Percentiles rank a stretch among this genome's conserved stretches.
Conservation (phyloP, 768 basidiomycete genomes). For the Sarcodon sp. region DNA sequence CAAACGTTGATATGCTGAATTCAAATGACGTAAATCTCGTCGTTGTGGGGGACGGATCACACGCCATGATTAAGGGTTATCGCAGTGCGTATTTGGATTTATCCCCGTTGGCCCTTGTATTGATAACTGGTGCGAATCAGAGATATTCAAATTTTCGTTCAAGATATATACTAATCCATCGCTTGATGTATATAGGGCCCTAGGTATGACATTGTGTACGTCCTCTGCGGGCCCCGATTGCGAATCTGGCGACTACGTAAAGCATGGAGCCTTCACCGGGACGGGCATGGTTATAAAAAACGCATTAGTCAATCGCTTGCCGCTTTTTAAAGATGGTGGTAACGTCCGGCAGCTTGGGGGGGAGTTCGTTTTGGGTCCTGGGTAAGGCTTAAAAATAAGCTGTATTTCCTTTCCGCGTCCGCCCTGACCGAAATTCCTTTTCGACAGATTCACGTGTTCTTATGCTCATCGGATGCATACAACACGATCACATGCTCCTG, state of each 20-base stretch:
- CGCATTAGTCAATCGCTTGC: conserved; percentile 45
- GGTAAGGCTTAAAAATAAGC: conserved; percentile 21
- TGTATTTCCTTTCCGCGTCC: background rate
- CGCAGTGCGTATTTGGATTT: conserved; percentile 26
- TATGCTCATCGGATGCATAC: conserved; percentile 83
- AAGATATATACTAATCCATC: conserved; percentile 72
- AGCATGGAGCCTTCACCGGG: conserved; percentile 51
- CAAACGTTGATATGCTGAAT: conserved; percentile 33
- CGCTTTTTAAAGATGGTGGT: conserved; percentile 70
- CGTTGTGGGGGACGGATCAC: conserved; percentile 70
- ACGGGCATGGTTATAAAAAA: conserved; percentile 64
- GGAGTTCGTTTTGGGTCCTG: conserved; percentile 70
- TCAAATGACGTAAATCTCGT: conserved; percentile 45
- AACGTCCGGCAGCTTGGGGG: conserved; percentile 76
- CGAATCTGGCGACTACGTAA: conserved; percentile 44
- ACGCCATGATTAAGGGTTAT: conserved; percentile 67
- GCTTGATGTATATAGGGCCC: conserved; percentile 48
- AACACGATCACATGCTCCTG: conserved; percentile 61
- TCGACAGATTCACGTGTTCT: conserved; percentile 42
- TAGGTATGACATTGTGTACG: conserved; percentile 56
- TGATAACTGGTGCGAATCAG: conserved; percentile 12
- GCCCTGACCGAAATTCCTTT: background rate
- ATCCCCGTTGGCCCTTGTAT: background rate
- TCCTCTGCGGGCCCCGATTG: conserved; percentile 26
- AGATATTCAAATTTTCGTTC: conserved; percentile 64